Base-by-base conservation (phyloP, 306 rosid genomes). In the Vicia villosa region DNA sequence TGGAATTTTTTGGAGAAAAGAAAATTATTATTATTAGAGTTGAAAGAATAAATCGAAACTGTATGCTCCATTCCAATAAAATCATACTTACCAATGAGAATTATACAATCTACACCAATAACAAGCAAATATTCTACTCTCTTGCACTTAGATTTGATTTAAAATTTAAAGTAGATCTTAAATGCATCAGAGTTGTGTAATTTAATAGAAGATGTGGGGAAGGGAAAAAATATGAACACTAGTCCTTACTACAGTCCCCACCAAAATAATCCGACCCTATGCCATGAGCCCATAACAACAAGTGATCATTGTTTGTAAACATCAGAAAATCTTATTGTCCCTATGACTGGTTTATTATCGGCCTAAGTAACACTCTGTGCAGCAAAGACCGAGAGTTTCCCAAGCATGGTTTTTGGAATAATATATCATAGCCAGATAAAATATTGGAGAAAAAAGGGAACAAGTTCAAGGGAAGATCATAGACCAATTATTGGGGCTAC, bases 291-390 rank as follows among this genome's bases (percentile, higher is more conserved):
- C 37, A 20, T 14, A 34, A 11, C 32, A 42, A 68, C 13, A 68
- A 50, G 62, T 36, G 61, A 50, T 34, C 8, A 36, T 50, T 68
- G 50, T 57, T 26, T 40, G 32, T 5, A 70, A 17, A 11, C 65
- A 41, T 26, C 43, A 8, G 26, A 56, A 15, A 20, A 54, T 38
- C 54, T 21, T 24, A 68, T 68, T 13, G 8, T 24, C 46, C 37
- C 4, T 51, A 21, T 52, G 73, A 36, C 63, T 15, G 14, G 50
- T 68, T 19, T 37, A 24, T 50, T 68, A 36, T 54, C 16, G 26
- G 50, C 40, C 74, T 21, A 54, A 70, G 20, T 28, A 13, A 70
- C 43, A 58, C 43, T 57, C 30, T 67, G 12, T 41, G 54, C 20
- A 26, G 20, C 73, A 68, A 36, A 68, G 49, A 37, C 55, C 6